These are phyloP conservation scores for Cyberlindnera mrakii DNA, from an alignment of 805 yeast genomes.

Conservation along the genomic window DNA sequence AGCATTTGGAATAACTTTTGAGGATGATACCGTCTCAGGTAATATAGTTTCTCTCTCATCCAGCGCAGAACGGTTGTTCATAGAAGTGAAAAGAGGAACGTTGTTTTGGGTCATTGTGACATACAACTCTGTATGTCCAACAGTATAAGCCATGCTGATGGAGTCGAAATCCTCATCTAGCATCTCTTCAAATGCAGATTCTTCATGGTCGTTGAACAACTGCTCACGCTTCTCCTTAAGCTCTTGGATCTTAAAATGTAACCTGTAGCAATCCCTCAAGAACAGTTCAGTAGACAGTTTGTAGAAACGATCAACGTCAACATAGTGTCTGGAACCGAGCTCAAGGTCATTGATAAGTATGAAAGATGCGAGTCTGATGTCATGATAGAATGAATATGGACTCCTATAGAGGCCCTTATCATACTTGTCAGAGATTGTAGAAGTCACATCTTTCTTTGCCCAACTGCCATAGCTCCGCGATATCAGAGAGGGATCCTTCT, in stretches of 20 bases:
- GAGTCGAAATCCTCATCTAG: conserved; percentile 54
- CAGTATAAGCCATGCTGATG: conserved; percentile 46
- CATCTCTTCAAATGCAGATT: conserved; percentile 27
- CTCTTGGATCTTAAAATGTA: conserved; percentile 20
- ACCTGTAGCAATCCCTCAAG: conserved; percentile 51
- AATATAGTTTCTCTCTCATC: conserved; percentile 69
- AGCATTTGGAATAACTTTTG: conserved; percentile 58
- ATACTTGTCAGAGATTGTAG: conserved; percentile 40
- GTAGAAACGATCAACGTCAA: conserved; percentile 54
- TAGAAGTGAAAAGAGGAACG: conserved; percentile 74
- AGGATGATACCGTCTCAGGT: conserved; percentile 60
- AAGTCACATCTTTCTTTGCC: conserved; percentile 14
- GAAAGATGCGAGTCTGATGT: conserved; percentile 51
- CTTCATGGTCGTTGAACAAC: conserved; percentile 11
- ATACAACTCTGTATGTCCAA: conserved; percentile 60
- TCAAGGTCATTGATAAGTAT: conserved; percentile 40
- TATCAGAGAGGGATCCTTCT: conserved; percentile 14
- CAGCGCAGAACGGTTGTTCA: conserved; percentile 59
- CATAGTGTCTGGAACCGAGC: conserved; percentile 44
- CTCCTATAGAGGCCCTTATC: conserved; percentile 32
- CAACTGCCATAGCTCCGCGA: conserved; percentile 5
- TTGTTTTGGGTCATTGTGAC: conserved; percentile 55
- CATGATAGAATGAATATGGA: conserved; percentile 59
- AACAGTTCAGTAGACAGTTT: conserved; percentile 57
- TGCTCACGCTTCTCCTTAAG: conserved; percentile 3